Evolutionary conservation across 2,329 filamentous ascomycete species (phyloP).

Genomic region (Aspergillus piperis): DNA sequence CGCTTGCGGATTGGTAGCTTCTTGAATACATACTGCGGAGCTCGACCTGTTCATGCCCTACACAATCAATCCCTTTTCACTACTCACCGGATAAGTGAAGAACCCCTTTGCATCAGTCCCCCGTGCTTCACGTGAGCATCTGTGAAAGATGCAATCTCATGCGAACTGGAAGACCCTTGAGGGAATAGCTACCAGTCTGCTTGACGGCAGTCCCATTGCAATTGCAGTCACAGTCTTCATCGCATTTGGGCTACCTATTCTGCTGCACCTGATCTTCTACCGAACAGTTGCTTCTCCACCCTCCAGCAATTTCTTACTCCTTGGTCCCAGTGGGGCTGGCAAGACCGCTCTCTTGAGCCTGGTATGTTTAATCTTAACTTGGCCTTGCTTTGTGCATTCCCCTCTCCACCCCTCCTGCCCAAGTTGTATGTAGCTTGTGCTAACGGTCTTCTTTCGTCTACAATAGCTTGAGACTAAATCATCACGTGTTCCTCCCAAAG

Average conservation of each 20-base stretch:
- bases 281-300: slow-evolving; percentile 63
- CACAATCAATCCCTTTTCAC: neutral
- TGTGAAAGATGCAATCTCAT: slow-evolving; percentile 30
- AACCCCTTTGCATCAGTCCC: neutral
- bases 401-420: too few relatives aligned
- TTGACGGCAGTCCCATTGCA: slow-evolving; percentile 45
- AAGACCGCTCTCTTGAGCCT: slow-evolving; percentile 88
- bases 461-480: slow-evolving; percentile 50
- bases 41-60: neutral
- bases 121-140: neutral
- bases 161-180: slow-evolving; percentile 41
- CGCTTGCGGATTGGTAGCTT: neutral
- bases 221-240: slow-evolving; percentile 70
- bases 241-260: slow-evolving; percentile 70
- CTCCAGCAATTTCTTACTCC: slow-evolving; percentile 71
- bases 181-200: slow-evolving; percentile 43
- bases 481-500: slow-evolving; percentile 38
- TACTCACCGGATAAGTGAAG: neutral
- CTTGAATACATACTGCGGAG: neutral
- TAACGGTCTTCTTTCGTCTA: neutral
- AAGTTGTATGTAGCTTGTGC: neutral
- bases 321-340: slow-evolving; percentile 78
- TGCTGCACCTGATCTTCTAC: slow-evolving; percentile 76
- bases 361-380: slow-evolving; percentile 46
- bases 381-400: neutral